These are phyloP conservation scores for Colletotrichum paranaense DNA, from an alignment of 2,329 filamentous ascomycete species.

Conservation along the genomic window DNA sequence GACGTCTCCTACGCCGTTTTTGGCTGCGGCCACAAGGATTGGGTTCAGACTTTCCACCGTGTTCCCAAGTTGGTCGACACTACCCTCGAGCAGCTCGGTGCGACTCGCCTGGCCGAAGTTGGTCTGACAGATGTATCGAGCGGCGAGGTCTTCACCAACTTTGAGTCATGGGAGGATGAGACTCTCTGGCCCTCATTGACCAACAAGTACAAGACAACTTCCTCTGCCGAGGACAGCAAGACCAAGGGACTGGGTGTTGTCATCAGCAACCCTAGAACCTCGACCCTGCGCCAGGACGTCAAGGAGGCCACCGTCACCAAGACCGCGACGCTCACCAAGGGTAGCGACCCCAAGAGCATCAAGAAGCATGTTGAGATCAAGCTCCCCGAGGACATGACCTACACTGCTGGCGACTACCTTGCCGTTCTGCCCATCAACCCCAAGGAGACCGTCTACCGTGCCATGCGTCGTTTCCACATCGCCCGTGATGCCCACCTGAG, in stretches of 20 bases:
- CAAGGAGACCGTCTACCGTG: slow-evolving; percentile 68
- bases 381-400: slow-evolving; percentile 73
- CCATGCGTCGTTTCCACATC: slow-evolving; percentile 74
- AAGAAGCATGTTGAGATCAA: slow-evolving; percentile 78
- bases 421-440: slow-evolving; percentile 80
- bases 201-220: slow-evolving; percentile 58
- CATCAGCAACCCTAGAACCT: slow-evolving; percentile 64
- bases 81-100: slow-evolving; percentile 55
- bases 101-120: slow-evolving; percentile 51
- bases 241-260: slow-evolving; percentile 55
- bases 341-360: slow-evolving; percentile 51
- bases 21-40: slow-evolving; percentile 69
- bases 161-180: slow-evolving; percentile 75
- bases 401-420: slow-evolving; percentile 81
- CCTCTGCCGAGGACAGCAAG: slow-evolving; percentile 34
- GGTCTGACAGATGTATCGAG: slow-evolving; percentile 70
- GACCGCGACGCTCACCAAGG: slow-evolving; percentile 59
- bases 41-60: slow-evolving; percentile 72
- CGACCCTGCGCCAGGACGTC: slow-evolving; percentile 70
- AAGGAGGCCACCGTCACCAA: slow-evolving; percentile 68
- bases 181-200: slow-evolving; percentile 62
- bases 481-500: slow-evolving; percentile 76
- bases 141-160: slow-evolving; percentile 75
- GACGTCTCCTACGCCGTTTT: slow-evolving; percentile 74
- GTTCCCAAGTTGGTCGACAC: slow-evolving; percentile 73